Conservation (phyloP, 176 grass and related monocot species). For the Triticum monococcum region DNA sequence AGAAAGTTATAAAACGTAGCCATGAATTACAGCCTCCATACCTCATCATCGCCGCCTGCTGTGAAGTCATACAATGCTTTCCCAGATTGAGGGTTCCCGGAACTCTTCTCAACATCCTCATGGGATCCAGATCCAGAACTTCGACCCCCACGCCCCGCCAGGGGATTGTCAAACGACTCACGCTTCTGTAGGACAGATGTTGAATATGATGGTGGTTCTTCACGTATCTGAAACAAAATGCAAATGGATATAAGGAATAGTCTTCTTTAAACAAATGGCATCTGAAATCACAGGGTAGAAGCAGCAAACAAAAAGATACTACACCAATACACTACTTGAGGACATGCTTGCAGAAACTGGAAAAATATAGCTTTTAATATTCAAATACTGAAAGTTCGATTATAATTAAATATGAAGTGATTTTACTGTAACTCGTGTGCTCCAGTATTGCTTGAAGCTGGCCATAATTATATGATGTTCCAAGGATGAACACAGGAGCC, state of each 20-base stretch:
- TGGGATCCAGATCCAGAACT: slow-evolving; percentile 62
- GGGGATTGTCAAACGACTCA: slow-evolving; percentile 88
- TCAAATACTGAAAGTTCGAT: neutral
- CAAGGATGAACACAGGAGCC: neutral
- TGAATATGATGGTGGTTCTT: slow-evolving; percentile 90
- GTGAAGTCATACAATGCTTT: slow-evolving; percentile 97
- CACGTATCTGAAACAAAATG: slow-evolving; percentile 67
- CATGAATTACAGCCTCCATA: slow-evolving; percentile 33
- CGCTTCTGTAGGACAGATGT: slow-evolving; percentile 60
- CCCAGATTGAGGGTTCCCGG: slow-evolving; percentile 85
- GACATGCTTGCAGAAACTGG: slow-evolving; percentile 29
- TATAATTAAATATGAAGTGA: slow-evolving; percentile 10
- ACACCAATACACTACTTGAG: slow-evolving; percentile 32
- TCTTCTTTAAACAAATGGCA: slow-evolving; percentile 17
- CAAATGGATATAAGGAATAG: slow-evolving; percentile 5
- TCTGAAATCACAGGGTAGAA: slow-evolving; percentile 1
- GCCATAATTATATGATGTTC: neutral
- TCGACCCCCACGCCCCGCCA: slow-evolving; percentile 56
- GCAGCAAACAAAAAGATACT: slow-evolving; percentile 22
- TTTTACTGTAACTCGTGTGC: neutral
- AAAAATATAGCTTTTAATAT: neutral
- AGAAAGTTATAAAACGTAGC: neutral
- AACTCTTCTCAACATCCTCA: slow-evolving; percentile 62
- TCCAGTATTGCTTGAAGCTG: neutral
- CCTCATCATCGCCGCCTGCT: slow-evolving; percentile 97